Percentiles rank a stretch among this genome's conserved stretches.
Evolutionary conservation across 805 yeast species (phyloP).

Genomic region (Kuraishia molischiana): DNA sequence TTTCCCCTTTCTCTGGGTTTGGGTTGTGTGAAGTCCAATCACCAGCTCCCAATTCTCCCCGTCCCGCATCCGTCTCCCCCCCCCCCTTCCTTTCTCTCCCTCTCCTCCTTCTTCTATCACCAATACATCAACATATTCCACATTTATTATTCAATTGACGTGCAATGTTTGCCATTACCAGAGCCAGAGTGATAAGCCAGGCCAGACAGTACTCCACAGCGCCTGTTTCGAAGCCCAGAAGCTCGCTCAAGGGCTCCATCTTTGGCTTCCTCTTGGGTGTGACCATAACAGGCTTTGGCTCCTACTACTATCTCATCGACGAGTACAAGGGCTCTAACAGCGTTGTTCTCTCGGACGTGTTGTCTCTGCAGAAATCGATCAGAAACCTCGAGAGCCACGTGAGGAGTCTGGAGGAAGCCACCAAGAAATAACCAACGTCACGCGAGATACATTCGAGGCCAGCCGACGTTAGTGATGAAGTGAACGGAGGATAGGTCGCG

Average conservation of each 20-base stretch:
- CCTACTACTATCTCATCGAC: constrained; percentile 71
- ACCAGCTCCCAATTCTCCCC: too few relatives aligned
- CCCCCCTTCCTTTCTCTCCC: too few relatives aligned
- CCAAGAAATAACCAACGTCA: constrained; percentile 18
- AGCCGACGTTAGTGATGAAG: too few relatives aligned
- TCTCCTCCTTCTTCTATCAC: not conserved
- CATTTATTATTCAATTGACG: not conserved
- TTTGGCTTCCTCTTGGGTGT: constrained; percentile 77
- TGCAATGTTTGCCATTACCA: not conserved
- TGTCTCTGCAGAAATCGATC: constrained; percentile 59
- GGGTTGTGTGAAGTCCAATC: too few relatives aligned
- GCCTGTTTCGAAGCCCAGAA: constrained; percentile 10
- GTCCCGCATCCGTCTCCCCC: too few relatives aligned
- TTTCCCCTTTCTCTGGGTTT: too few relatives aligned
- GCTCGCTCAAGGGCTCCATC: constrained; percentile 32
- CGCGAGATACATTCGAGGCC: too few relatives aligned
- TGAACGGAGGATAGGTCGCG: too few relatives aligned
- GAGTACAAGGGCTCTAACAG: constrained; percentile 67
- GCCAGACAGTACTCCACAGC: constrained; percentile 1
- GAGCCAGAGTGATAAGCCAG: not conserved
- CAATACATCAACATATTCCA: not conserved
- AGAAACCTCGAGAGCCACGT: constrained; percentile 62
- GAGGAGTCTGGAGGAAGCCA: constrained; percentile 40
- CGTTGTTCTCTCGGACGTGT: constrained; percentile 66
- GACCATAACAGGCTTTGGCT: constrained; percentile 60